Evolutionary conservation across 352 stramenopile genomes (phyloP), one percentile per base, ranked within the genome.

Genomic region (Globisporangium megalacanthum): DNA sequence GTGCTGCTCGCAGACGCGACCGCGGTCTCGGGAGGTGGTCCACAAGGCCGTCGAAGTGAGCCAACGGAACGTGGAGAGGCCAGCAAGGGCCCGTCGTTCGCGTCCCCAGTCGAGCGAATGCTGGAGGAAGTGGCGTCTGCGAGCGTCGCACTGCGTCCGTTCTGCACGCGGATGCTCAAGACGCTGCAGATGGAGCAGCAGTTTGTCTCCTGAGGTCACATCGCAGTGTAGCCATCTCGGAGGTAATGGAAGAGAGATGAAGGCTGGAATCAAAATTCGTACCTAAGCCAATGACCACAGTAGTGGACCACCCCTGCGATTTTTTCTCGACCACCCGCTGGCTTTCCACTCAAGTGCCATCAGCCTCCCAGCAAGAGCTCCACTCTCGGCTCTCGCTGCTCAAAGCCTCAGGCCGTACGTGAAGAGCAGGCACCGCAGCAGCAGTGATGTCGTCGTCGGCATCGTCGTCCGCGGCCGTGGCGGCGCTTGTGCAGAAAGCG

Each of bases 401-500:
- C 25, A 29, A 29, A 29, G 25, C 25, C 25, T 4, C 25, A 29
- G 25, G 25, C 25, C 25, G 25, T 29, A 29, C 25, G 25, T 29
- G 25, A 50, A 20, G 20, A 54, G 29, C 49, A 44, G 8, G 29
- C 39, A 29, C 31, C 41, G 17, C 49, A 31, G 14, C 33, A 54
- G 33, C 33, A 31, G 48, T 20, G 37, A 88, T 88, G 78, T 72
- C 77, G 56, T 77, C 73, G 15, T 66, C 68, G 35, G 69, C 70
- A 42, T 68, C 60, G 51, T 79, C 77, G 13, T 29, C 25, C 25
- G 79, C 72, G 45, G 58, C 74, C 49, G 78, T 82, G 56, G 70
- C 77, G n/a, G 70, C 73, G 62, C 76, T 88, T 65, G 69, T 88
- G 59, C 78, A 94, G 65, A 79, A 86, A 48, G 73, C 79, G 47